Evolutionary conservation across 2,329 filamentous ascomycete species (phyloP).

Genomic region (Phyllosticta paracitricarpa): DNA sequence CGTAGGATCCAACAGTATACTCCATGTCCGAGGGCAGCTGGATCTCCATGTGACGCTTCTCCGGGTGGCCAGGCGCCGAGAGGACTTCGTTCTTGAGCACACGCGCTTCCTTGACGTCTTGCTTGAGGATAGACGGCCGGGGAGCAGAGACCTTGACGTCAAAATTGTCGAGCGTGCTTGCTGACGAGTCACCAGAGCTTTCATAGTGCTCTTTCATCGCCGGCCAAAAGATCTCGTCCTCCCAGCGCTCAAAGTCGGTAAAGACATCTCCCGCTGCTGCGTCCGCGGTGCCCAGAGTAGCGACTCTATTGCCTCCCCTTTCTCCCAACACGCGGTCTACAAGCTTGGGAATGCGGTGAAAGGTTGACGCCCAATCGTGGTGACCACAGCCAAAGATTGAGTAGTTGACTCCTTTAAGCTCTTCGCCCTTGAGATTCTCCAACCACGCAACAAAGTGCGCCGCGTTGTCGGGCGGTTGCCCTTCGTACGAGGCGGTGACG

Average conservation of each 20-base stretch:
- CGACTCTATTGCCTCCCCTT: slow-evolving; percentile 22
- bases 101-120: slow-evolving; percentile 27
- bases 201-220: slow-evolving; percentile 24
- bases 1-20: slow-evolving; percentile 67
- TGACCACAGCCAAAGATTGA: slow-evolving; percentile 34
- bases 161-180: slow-evolving; percentile 13
- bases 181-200: slow-evolving; percentile 4
- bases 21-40: slow-evolving; percentile 36
- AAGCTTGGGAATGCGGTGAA: slow-evolving; percentile 31
- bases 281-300: slow-evolving; percentile 25
- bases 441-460: slow-evolving; percentile 34
- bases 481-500: slow-evolving; percentile 33
- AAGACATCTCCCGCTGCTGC: slow-evolving; percentile 31
- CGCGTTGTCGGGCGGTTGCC: slow-evolving; percentile 34
- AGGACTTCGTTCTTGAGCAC: slow-evolving; percentile 25
- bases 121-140: slow-evolving; percentile 25
- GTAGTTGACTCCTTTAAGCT: slow-evolving; percentile 27
- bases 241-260: slow-evolving; percentile 32
- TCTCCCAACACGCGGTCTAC: slow-evolving; percentile 24
- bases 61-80: slow-evolving; percentile 16
- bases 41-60: slow-evolving; percentile 19
- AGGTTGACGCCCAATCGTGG: slow-evolving; percentile 32
- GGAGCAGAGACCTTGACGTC: slow-evolving; percentile 25
- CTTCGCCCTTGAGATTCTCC: slow-evolving; percentile 17
- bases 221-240: slow-evolving; percentile 29